These are phyloP conservation scores for Grosmannia huntii DNA, from an alignment of 2,329 filamentous ascomycete species.

Conservation along the genomic window DNA sequence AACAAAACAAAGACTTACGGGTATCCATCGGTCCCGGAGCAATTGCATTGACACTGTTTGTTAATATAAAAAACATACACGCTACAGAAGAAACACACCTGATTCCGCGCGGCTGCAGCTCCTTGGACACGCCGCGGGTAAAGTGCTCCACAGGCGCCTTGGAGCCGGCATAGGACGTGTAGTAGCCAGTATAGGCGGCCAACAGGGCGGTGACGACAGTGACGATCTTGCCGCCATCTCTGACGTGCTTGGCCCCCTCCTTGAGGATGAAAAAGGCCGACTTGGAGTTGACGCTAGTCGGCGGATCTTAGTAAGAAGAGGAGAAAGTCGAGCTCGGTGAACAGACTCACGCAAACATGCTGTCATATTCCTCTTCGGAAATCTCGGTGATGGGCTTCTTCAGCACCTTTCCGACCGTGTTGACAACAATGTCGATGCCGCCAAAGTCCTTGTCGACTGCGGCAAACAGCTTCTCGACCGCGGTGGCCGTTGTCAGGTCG, in stretches of 20 bases:
- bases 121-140: constrained; percentile 22
- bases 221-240: constrained; percentile 33
- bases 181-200: constrained; percentile 31
- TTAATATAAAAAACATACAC: no score
- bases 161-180: constrained; percentile 32
- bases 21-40: constrained; percentile 27
- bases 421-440: constrained; percentile 34
- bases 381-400: constrained; percentile 32
- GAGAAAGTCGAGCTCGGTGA: background rate
- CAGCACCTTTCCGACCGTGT: constrained; percentile 35
- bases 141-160: constrained; percentile 27
- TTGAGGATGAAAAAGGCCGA: constrained; percentile 31
- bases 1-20: constrained; percentile 17
- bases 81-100: no score
- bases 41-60: constrained; percentile 20
- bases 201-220: constrained; percentile 31
- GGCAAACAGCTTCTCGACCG: constrained; percentile 28
- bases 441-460: constrained; percentile 27
- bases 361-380: constrained; percentile 30
- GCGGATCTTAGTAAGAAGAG: background rate
- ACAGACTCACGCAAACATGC: constrained; percentile 28
- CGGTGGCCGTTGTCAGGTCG: constrained; percentile 26
- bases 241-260: constrained; percentile 26
- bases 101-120: constrained; percentile 19
- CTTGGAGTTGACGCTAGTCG: constrained; percentile 29